Conservation (phyloP, 805 yeast genomes). For the Scheffersomyces coipomensis region DNA sequence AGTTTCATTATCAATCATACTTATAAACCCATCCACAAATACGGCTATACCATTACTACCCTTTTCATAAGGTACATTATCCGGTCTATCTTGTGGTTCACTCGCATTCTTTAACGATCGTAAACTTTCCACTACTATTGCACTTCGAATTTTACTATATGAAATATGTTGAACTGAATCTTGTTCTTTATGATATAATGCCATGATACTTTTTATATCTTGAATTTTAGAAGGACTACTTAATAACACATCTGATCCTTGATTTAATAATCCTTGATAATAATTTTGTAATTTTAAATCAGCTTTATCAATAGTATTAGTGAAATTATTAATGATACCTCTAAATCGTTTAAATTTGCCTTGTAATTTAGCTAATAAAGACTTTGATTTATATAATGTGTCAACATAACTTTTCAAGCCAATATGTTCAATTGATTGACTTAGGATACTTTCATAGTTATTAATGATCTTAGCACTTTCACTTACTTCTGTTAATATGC, state of each 20-base stretch:
- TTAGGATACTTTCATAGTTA: slow-evolving; percentile 35
- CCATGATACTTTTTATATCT: slow-evolving; percentile 42
- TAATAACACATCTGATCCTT: slow-evolving; percentile 1
- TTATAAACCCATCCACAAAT: slow-evolving; percentile 52
- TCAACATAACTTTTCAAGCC: slow-evolving; percentile 38
- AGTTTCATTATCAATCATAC: slow-evolving; percentile 49
- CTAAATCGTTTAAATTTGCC: slow-evolving; percentile 51
- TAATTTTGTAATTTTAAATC: slow-evolving; percentile 53
- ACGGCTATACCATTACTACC: slow-evolving; percentile 58
- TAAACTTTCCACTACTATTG: slow-evolving; percentile 40
- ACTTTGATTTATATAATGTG: slow-evolving; percentile 38
- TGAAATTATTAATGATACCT: slow-evolving; percentile 64
- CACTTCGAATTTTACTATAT: slow-evolving; percentile 20
- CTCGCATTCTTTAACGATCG: slow-evolving; percentile 47
- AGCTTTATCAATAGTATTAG: slow-evolving; percentile 53
- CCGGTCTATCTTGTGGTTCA: slow-evolving; percentile 31
- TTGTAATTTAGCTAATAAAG: slow-evolving; percentile 44
- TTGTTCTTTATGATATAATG: slow-evolving; percentile 38
- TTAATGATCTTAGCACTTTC: slow-evolving; percentile 47
- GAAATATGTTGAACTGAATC: slow-evolving; percentile 14
- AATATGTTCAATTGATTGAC: slow-evolving; percentile 32
- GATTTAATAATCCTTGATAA: slow-evolving; percentile 5
- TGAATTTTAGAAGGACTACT: slow-evolving; percentile 35
- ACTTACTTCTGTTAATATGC: slow-evolving; percentile 49
- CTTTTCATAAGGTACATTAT: slow-evolving; percentile 52